Evolutionary conservation across 148 eudicot genomes (phyloP).

Genomic region (Cornus florida): DNA sequence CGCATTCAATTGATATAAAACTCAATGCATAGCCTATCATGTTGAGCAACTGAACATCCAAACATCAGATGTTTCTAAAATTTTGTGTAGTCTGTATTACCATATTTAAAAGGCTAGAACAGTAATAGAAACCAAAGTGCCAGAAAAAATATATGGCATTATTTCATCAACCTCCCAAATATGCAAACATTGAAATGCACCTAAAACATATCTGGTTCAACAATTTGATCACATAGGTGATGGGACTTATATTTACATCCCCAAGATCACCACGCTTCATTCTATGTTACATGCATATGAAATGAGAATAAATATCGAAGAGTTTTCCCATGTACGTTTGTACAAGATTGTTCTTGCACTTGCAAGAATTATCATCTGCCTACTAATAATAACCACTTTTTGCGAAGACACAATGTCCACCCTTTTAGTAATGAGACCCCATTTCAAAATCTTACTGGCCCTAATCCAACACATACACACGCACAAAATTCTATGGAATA

Average conservation of each 20-base stretch:
- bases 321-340: neutral
- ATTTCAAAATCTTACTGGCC: neutral
- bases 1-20: neutral
- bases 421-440: neutral
- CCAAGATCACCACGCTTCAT: neutral
- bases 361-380: neutral
- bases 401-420: neutral
- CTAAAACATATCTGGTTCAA: neutral
- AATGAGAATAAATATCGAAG: neutral
- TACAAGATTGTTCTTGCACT: constrained; percentile 1
- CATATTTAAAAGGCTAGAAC: neutral
- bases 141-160: neutral
- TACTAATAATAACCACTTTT: neutral
- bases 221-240: no score
- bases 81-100: no score
- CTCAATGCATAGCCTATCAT: no score
- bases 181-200: neutral
- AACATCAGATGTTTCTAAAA: no score
- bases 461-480: neutral
- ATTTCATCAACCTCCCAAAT: neutral
- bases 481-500: neutral
- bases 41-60: no score
- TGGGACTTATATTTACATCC: neutral
- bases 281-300: constrained; percentile 1
- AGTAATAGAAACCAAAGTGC: neutral